Conservation (phyloP, 176 grass and related monocot species). For the Canna indica region DNA sequence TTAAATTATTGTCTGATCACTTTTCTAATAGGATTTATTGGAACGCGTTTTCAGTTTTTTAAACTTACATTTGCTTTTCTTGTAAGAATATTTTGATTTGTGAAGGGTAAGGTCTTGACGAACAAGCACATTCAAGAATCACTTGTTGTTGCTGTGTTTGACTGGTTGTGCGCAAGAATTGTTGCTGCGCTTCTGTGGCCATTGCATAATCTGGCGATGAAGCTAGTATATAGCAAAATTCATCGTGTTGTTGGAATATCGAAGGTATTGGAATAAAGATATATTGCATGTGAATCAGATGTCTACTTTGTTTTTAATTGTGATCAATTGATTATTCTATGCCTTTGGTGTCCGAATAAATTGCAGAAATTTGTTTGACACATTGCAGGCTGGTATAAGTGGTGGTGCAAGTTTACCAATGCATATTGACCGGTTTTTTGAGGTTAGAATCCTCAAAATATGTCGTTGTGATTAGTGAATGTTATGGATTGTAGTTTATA, state of each 20-base stretch:
- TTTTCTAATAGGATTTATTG: not conserved
- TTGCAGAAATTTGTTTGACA: conserved; percentile 28
- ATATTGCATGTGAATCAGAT: not conserved
- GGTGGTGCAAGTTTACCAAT: conserved; percentile 80
- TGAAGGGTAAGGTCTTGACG: conserved; percentile 64
- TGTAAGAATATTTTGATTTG: conserved; percentile 19
- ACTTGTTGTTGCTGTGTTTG: conserved; percentile 31
- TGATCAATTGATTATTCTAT: conserved; percentile 17
- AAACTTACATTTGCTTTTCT: conserved; percentile 16
- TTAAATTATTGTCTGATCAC: not conserved
- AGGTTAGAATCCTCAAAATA: conserved; percentile 36
- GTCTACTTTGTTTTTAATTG: conserved; percentile 6
- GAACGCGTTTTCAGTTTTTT: not conserved
- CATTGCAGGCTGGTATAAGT: conserved; percentile 88
- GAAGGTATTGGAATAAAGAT: conserved; percentile 37
- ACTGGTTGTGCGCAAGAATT: conserved; percentile 63
- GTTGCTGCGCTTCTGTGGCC: conserved; percentile 57
- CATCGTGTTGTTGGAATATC: conserved; percentile 77
- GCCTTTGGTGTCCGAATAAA: conserved; percentile 23
- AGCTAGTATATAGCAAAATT: conserved; percentile 79
- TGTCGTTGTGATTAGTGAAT: not conserved
- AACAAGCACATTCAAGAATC: conserved; percentile 38
- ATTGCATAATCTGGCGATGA: conserved; percentile 82
- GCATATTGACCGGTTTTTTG: conserved; percentile 93
- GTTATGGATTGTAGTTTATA: conserved; percentile 7